These are phyloP conservation scores for Aspergillus neoniger DNA, from an alignment of 2,329 filamentous ascomycete species.

Conservation along the genomic window DNA sequence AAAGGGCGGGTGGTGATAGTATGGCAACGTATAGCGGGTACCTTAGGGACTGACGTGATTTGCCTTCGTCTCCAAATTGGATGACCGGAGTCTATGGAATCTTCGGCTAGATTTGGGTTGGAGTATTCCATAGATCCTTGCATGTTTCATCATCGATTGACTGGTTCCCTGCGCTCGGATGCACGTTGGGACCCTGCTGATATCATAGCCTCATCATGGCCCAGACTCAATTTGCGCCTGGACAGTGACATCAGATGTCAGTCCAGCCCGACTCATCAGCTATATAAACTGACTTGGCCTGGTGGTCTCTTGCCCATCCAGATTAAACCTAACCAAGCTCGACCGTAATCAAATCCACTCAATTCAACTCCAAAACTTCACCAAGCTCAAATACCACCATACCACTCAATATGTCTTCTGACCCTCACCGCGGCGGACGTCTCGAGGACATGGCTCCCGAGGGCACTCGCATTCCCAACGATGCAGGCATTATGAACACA, in stretches of 20 bases:
- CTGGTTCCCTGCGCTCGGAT: background rate
- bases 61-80: background rate
- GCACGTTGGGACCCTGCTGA: slow-evolving; percentile 7
- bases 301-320: background rate
- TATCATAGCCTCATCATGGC: slow-evolving; percentile 19
- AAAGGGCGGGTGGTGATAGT: background rate
- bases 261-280: background rate
- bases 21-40: background rate
- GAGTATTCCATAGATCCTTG: background rate
- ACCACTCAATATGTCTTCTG: slow-evolving; percentile 9
- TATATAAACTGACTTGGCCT: slow-evolving; percentile 2
- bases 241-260: slow-evolving; percentile 15
- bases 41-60: background rate
- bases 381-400: background rate
- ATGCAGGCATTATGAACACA: slow-evolving; percentile 47
- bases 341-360: no score
- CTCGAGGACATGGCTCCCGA: slow-evolving; percentile 43
- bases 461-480: slow-evolving; percentile 47
- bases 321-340: background rate
- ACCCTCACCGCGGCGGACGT: slow-evolving; percentile 38
- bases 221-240: background rate
- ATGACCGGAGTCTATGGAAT: background rate
- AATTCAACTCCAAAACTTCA: background rate
- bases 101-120: background rate
- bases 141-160: background rate